Evolutionary conservation across 352 stramenopile species (phyloP), one percentile per base, ranked within the genome.

Genomic region (Pythium rishiriense): DNA sequence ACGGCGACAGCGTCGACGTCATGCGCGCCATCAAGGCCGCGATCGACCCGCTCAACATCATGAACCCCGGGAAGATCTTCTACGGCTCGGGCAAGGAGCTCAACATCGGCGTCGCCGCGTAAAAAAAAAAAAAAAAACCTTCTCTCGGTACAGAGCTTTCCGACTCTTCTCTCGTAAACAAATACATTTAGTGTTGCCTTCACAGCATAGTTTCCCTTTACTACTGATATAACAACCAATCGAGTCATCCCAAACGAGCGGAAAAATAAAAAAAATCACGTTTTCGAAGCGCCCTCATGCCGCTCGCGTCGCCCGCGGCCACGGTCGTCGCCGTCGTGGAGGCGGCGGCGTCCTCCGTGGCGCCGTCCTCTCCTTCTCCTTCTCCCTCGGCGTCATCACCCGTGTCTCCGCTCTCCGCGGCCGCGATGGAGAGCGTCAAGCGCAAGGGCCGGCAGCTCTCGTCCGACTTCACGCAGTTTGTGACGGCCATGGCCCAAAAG

Each of bases 1-100:
- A 98, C 66, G 92, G 95, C 42, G 65, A 87, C 35, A 95, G 87
- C 46, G 78, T 99, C 8, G 68, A 91, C 35, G 85, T 98, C 54
- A 99, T 99, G 97, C 74, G 81, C 58, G 71, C 75, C 24, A 93
- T 99, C 70, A 99, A 99, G 79, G 79, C 86, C 22, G 83, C 94
- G 31, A 68, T 99, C 9, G 97, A 99, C 78, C 97, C 97, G 19
- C 78, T 91, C 43, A 91, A 97, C 68, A 98, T 99, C 43, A 90
- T 99, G 81, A 99, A 99, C 81, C 97, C 97, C 0, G 96, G 96
- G 58, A 99, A 99, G 79, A 90, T 99, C 54, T 89, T 99, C 55
- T 91, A 92, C 51, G 75, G 76, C 54, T 78, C 73, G 21, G 45
- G 60, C 62, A 48, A 48, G 35, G 31, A 56, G 17, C 51, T 70